A percentile compares a stretch with the other conserved stretches of the same genome.
phyloP scores from a whole-genome alignment of 2,329 filamentous ascomycete species.

The Sclerotinia spermophila region DNA sequence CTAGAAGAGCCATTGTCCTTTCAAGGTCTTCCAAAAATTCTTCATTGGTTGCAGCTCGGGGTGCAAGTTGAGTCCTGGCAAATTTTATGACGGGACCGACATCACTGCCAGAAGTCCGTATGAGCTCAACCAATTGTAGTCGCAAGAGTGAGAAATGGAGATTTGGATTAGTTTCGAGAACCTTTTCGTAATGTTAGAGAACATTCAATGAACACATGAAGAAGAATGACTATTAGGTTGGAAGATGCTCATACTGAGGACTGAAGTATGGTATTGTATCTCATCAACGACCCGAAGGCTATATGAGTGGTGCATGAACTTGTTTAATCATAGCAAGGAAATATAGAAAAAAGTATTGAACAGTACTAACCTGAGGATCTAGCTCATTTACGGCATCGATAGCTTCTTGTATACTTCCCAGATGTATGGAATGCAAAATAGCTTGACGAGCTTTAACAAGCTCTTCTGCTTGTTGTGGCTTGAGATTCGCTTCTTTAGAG shows the following conservation, averaged over 20 bases:
- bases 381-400: constrained; percentile 86
- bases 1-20: constrained; percentile 84
- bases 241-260: constrained; percentile 74
- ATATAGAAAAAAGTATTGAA: constrained; percentile 19
- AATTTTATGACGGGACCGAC: constrained; percentile 76
- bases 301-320: constrained; percentile 99
- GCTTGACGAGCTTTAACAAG: constrained; percentile 75
- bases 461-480: constrained; percentile 65
- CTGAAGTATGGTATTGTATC: constrained; percentile 70
- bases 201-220: constrained; percentile 12
- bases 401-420: constrained; percentile 78
- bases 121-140: constrained; percentile 90
- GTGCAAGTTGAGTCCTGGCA: constrained; percentile 81
- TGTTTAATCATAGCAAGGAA: constrained; percentile 82
- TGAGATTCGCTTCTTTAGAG: constrained; percentile 86
- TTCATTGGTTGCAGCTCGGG: constrained; percentile 75
- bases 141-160: constrained; percentile 88
- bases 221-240: constrained; percentile 20
- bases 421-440: constrained; percentile 81
- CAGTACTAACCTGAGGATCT: constrained; percentile 77
- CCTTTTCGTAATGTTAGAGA: constrained; percentile 43
- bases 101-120: constrained; percentile 68
- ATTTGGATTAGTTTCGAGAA: constrained; percentile 76
- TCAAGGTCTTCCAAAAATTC: constrained; percentile 85
- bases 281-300: constrained; percentile 86